Percentiles rank a stretch among this genome's conserved stretches.
phyloP scores from a whole-genome alignment of 371 early-diverging fungal species.

The Mortierella sp. region DNA sequence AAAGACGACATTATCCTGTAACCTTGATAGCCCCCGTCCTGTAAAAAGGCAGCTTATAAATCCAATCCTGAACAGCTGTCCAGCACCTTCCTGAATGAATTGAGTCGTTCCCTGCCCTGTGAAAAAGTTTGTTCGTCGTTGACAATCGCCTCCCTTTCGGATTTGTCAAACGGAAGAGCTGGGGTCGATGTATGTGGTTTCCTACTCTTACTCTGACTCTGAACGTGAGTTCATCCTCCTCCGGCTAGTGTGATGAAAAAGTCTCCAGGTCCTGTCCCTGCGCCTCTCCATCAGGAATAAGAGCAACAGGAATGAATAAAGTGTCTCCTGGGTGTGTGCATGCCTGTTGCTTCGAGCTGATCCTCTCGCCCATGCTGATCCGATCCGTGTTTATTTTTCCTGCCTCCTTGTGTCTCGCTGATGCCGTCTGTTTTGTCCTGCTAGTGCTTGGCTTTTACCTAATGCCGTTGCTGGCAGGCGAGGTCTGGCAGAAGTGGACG shows the following conservation, averaged over 20 bases:
- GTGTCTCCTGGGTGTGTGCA: background rate
- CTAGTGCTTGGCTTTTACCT: slow-evolving; percentile 67
- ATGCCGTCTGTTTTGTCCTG: no score
- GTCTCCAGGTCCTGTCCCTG: background rate
- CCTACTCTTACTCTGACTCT: background rate
- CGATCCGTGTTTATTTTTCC: background rate
- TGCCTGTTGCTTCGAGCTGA: background rate
- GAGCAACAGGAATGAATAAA: background rate
- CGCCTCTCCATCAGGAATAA: background rate
- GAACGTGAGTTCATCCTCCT: background rate
- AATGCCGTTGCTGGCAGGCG: slow-evolving; percentile 86
- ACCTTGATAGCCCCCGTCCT: background rate
- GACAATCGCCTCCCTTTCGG: background rate
- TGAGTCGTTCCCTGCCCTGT: background rate
- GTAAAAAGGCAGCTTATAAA: background rate
- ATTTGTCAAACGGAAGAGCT: background rate
- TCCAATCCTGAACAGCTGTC: background rate
- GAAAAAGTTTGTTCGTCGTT: no score
- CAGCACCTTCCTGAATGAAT: background rate
- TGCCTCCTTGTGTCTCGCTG: background rate
- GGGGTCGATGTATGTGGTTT: background rate
- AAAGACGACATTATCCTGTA: background rate
- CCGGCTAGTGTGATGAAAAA: background rate
- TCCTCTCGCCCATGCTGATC: background rate
- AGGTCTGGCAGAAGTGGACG: slow-evolving; percentile 91